These are phyloP conservation scores for Chaetomium tenue DNA, from an alignment of 495 filamentous ascomycete genomes.

Conservation along the genomic window DNA sequence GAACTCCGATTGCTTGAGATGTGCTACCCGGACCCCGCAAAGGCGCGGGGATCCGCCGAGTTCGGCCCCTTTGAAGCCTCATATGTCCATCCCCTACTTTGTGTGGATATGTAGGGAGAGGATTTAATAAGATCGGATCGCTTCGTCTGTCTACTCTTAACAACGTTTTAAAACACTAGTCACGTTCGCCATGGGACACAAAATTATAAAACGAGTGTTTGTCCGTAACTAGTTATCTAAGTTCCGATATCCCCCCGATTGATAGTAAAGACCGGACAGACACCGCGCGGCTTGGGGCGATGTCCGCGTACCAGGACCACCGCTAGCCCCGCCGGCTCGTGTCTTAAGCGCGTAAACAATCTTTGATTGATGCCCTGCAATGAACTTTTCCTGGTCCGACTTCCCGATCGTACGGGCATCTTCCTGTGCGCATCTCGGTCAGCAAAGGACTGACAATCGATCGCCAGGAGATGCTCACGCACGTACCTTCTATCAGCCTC, in stretches of 20 bases:
- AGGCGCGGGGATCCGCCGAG: conserved; percentile 6
- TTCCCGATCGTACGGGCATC: conserved; percentile 29
- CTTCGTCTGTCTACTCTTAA: not conserved
- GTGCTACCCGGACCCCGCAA: conserved; percentile 13
- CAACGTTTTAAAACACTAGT: not conserved
- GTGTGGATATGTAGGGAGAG: too few relatives aligned
- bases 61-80: conserved; percentile 6
- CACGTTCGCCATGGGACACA: not conserved
- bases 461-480: not conserved
- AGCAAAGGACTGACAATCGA: not conserved
- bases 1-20: not conserved
- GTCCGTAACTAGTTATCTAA: conserved; percentile 23
- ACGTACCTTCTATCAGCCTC: conserved; percentile 24
- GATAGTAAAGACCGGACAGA: conserved; percentile 33
- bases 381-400: conserved; percentile 27
- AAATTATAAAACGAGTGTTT: conserved; percentile 26
- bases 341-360: conserved; percentile 24
- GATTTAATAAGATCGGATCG: too few relatives aligned
- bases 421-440: conserved; percentile 7
- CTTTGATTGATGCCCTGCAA: conserved; percentile 33
- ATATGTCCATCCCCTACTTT: too few relatives aligned
- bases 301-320: conserved; percentile 18
- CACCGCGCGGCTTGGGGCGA: conserved; percentile 22
- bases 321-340: conserved; percentile 17
- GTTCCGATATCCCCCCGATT: conserved; percentile 21